A percentile compares a stretch with the other conserved stretches of the same genome.
Conservation (phyloP, 129 eudicot genomes). For the Saussurea involucrata region DNA sequence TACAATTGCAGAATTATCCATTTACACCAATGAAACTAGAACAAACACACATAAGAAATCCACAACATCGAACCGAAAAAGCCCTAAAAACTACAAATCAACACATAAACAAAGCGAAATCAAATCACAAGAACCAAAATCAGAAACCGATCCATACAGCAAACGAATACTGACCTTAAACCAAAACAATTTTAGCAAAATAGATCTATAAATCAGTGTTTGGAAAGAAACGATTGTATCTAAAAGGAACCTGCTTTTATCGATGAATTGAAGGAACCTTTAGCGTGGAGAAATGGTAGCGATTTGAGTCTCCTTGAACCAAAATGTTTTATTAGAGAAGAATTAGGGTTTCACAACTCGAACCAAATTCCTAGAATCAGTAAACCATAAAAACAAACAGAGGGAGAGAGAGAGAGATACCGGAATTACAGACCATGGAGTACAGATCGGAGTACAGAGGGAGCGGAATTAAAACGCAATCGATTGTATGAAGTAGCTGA, state of each 20-base stretch:
- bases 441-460: too few species aligned
- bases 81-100: slow-evolving; percentile 1
- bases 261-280: too few species aligned
- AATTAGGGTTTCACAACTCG: too few species aligned
- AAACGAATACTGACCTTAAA: slow-evolving; percentile 7
- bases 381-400: too few species aligned
- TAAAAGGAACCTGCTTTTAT: background rate
- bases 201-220: slow-evolving; percentile 12
- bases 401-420: too few species aligned
- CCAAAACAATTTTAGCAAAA: background rate
- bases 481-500: too few species aligned
- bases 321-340: too few species aligned
- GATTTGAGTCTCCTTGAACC: too few species aligned
- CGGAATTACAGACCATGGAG: too few species aligned
- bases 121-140: background rate
- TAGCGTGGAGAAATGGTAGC: too few species aligned
- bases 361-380: too few species aligned
- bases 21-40: background rate
- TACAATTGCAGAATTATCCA: background rate
- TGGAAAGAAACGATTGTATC: background rate
- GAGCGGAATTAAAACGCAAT: too few species aligned
- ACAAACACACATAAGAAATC: background rate
- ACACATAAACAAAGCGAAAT: background rate
- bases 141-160: background rate
- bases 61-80: background rate